Conservation (phyloP, 2,329 filamentous ascomycete species). For the Exserohilum turcica region DNA sequence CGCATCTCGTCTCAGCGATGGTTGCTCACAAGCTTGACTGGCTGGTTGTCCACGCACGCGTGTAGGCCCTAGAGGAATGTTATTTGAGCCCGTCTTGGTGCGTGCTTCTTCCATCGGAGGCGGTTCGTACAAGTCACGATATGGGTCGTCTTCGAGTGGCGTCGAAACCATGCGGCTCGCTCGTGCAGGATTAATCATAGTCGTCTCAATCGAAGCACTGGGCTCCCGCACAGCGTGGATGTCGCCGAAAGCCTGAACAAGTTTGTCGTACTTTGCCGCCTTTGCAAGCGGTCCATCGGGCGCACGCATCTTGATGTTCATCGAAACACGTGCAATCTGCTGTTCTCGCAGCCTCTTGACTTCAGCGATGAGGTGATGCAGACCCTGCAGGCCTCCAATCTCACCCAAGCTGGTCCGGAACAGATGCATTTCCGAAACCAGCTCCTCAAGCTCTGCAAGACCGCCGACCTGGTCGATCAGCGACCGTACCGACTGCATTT, state of each 20-base stretch:
- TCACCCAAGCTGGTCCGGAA: slow-evolving; percentile 17
- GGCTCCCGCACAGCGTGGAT: not conserved
- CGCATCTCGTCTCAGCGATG: slow-evolving; percentile 3
- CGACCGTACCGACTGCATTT: slow-evolving; percentile 3
- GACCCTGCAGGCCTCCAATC: slow-evolving; percentile 12
- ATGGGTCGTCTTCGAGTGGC: slow-evolving; percentile 15
- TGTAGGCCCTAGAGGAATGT: slow-evolving; percentile 17
- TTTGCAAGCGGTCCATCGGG: slow-evolving; percentile 6
- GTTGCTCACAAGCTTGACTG: not conserved
- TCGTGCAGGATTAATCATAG: slow-evolving; percentile 21
- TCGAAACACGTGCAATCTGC: slow-evolving; percentile 7
- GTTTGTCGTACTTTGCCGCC: slow-evolving; percentile 20
- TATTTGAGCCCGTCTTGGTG: slow-evolving; percentile 24
- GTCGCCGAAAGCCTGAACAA: slow-evolving; percentile 13
- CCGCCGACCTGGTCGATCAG: slow-evolving; percentile 20
- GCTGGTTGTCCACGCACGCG: not conserved
- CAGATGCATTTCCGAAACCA: slow-evolving; percentile 14
- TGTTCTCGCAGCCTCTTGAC: slow-evolving; percentile 5
- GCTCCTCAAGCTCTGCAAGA: slow-evolving; percentile 14
- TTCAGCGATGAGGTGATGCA: slow-evolving; percentile 14
- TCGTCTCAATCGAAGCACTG: not conserved
- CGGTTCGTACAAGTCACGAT: slow-evolving; percentile 23
- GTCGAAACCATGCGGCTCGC: slow-evolving; percentile 17
- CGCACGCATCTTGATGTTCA: slow-evolving; percentile 2
- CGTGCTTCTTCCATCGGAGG: slow-evolving; percentile 1